Evolutionary conservation across 1,139 yeast genomes (phyloP).

Genomic region (Kodamaea arcana): DNA sequence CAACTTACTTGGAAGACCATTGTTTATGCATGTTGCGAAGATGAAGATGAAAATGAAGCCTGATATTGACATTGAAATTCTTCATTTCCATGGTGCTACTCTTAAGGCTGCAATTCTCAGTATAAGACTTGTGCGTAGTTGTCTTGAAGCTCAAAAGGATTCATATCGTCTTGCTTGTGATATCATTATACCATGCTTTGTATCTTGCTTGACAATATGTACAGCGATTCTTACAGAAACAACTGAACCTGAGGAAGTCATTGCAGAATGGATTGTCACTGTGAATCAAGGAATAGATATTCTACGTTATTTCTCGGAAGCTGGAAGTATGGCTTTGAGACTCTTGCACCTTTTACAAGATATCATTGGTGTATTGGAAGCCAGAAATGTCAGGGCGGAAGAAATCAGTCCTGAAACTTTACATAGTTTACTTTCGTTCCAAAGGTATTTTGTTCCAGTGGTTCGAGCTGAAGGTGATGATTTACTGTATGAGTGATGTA

Average conservation of each 20-base stretch:
- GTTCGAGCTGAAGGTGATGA: not conserved
- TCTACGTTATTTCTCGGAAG: conserved; percentile 12
- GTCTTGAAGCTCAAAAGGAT: conserved; percentile 1
- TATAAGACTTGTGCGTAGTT: conserved; percentile 6
- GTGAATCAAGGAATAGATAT: conserved; percentile 13
- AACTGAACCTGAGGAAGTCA: not conserved
- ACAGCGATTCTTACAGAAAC: conserved; percentile 10
- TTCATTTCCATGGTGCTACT: conserved; percentile 5
- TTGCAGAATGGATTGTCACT: conserved; percentile 6
- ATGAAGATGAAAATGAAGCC: conserved; percentile 1
- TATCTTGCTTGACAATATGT: conserved; percentile 14
- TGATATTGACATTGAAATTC: conserved; percentile 1
- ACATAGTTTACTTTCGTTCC: conserved; percentile 16
- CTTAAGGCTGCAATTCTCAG: conserved; percentile 7
- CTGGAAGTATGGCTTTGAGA: conserved; percentile 11
- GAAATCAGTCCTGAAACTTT: conserved; percentile 4
- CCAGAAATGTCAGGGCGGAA: conserved; percentile 1
- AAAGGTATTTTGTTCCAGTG: conserved; percentile 17
- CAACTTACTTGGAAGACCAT: conserved; percentile 6
- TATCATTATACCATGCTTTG: conserved; percentile 7
- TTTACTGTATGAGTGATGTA: no score
- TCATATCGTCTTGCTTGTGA: conserved; percentile 4
- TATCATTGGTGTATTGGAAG: conserved; percentile 13
- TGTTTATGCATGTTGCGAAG: conserved; percentile 5
- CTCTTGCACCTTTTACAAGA: conserved; percentile 14